Evolutionary conservation across 768 basidiomycete species (phyloP), one percentile per base, ranked within the genome.

Genomic region (Trametes cingulata): DNA sequence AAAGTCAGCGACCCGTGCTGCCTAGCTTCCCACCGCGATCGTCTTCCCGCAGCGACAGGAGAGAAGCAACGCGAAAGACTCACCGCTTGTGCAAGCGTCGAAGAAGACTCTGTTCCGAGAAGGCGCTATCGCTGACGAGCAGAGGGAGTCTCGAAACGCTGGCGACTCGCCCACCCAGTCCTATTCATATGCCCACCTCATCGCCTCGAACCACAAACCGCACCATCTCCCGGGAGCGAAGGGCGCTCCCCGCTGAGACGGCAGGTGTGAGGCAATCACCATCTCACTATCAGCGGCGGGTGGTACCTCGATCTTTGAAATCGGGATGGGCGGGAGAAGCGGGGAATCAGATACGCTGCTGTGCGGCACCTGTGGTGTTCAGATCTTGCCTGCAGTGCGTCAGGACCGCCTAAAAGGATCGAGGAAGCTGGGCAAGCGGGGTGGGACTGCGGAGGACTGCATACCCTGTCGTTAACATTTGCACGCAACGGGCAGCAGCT

Each of bases 151-250:
- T 39, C 13, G 49, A 17, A 24, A 37, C 8, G 12, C 49, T 14
- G 37, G 35, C 14, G 20, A 33, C 36, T 20, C 29, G 20, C 19
- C 19, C 19, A 14, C 19, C n/a, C n/a, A n/a, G 20, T 35, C 5
- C 9, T 51, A 48, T 56, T 48, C 55, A 56, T 48, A 56, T 49
- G 41, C 29, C 29, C 37, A 22, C 42, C 45, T 55, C 55, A n/a
- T 37, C 55, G 40, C 36, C 22, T 48, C n/a, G 17, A 14, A 22
- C 27, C 15, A n/a, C 35, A 36, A 37, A 25, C 13, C 22, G 35
- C 39, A 13, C 55, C 15, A 36, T 33, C 29, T 33, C 4, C 29
- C 29, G 29, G 6, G 29, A 33, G 29, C 29, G 10, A 10, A 6
- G 35, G 35, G 22, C 49, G 49, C 49, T 19, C 49, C n/a, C n/a